Evolutionary conservation across 192 early-diverging fungal genomes (phyloP).

Genomic region (Coemansia sp.): DNA sequence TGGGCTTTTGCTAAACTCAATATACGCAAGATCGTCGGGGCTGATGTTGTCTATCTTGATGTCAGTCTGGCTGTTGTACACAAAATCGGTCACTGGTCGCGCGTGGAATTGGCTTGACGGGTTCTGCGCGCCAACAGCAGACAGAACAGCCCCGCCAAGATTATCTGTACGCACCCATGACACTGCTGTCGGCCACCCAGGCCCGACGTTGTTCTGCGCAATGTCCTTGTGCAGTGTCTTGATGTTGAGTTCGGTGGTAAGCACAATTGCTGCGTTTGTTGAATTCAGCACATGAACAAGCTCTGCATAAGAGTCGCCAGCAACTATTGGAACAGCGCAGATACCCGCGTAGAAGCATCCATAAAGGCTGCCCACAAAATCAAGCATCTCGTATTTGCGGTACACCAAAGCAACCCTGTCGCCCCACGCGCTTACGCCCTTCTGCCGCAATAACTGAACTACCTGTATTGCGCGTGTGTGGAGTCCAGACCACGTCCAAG

Average conservation of each 20-base stretch:
- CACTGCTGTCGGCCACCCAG: constrained; percentile 66
- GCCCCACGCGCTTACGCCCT: constrained; percentile 61
- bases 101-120: constrained; percentile 30
- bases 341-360: constrained; percentile 83
- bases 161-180: constrained; percentile 85
- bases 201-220: constrained; percentile 49
- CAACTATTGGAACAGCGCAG: constrained; percentile 83
- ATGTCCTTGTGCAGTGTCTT: constrained; percentile 76
- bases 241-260: constrained; percentile 82
- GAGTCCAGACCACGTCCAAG: constrained; percentile 75
- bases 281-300: constrained; percentile 72
- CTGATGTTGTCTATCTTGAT: constrained; percentile 22
- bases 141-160: constrained; percentile 61
- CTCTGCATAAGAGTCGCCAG: constrained; percentile 78
- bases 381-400: constrained; percentile 76
- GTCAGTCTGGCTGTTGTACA: constrained; percentile 19
- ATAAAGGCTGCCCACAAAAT: constrained; percentile 78
- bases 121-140: constrained; percentile 34
- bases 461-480: constrained; percentile 71
- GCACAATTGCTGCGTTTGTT: constrained; percentile 64
- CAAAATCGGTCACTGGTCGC: constrained; percentile 14
- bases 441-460: constrained; percentile 66
- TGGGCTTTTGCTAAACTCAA: constrained; percentile 82
- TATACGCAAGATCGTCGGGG: constrained; percentile 70
- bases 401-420: constrained; percentile 78